Percentiles rank a stretch among this genome's conserved stretches.
These are phyloP conservation scores for Alternaria gansuensis DNA, from an alignment of 2,329 filamentous ascomycete species.

Conservation along the genomic window DNA sequence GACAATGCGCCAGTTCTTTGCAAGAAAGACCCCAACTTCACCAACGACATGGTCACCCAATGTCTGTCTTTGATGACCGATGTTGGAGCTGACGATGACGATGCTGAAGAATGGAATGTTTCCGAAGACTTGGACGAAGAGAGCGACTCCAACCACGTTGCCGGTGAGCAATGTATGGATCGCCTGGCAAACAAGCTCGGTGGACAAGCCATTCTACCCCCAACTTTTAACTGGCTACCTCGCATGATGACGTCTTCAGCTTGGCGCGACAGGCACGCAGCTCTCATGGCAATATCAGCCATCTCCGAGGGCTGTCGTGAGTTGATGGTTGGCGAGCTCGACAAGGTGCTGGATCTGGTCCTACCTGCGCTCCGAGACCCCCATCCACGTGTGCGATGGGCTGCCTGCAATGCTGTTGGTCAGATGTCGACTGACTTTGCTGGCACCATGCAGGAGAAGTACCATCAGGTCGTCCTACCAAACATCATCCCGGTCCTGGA, in stretches of 20 bases:
- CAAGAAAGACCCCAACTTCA: conserved; percentile 91
- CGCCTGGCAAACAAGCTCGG: conserved; percentile 96
- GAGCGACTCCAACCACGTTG: conserved; percentile 96
- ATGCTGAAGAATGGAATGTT: conserved; percentile 90
- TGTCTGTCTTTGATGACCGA: conserved; percentile 98
- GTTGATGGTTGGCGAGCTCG: conserved; percentile 92
- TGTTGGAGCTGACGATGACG: conserved; percentile 91
- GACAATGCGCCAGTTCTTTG: conserved; percentile 95
- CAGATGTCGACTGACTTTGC: conserved; percentile 99
- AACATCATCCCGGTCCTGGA: conserved; percentile 93
- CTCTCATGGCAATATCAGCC: conserved; percentile 97
- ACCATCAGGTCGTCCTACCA: conserved; percentile 85
- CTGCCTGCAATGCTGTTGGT: conserved; percentile 96
- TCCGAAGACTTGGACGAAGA: conserved; percentile 97
- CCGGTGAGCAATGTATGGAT: conserved; percentile 98
- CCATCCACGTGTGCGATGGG: conserved; percentile 94
- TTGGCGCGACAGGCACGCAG: conserved; percentile 95
- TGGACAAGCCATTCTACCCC: conserved; percentile 88
- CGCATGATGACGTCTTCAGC: conserved; percentile 95
- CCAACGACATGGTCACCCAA: conserved; percentile 96
- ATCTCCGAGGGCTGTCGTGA: conserved; percentile 98
- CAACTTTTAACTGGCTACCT: conserved; percentile 96
- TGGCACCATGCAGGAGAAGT: conserved; percentile 96
- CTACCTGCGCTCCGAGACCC: conserved; percentile 88
- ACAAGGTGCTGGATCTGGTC: conserved; percentile 94